Evolutionary conservation across 257 asterid genomes (phyloP).

Genomic region (Leonotis leonurus): DNA sequence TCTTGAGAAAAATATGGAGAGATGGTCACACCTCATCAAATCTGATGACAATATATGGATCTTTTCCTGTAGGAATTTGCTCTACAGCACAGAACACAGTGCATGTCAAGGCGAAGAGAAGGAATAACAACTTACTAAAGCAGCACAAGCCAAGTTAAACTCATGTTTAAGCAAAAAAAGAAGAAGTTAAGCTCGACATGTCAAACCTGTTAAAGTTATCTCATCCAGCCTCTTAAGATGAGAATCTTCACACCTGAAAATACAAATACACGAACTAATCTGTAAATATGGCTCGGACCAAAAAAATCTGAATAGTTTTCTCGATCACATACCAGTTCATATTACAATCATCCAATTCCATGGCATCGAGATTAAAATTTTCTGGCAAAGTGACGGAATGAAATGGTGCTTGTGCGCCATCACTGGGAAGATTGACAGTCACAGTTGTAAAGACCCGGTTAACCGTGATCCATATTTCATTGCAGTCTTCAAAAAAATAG

Average conservation of each 20-base stretch:
- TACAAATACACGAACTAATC: constrained; percentile 1
- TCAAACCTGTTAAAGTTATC: constrained; percentile 64
- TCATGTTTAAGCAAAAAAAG: too few species aligned
- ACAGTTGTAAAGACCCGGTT: constrained; percentile 35
- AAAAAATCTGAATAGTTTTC: background rate
- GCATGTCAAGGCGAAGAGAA: background rate
- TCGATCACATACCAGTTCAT: constrained; percentile 37
- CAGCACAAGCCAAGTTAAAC: too few species aligned
- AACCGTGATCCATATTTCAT: constrained; percentile 32
- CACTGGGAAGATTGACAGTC: constrained; percentile 58
- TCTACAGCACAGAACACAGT: constrained; percentile 39
- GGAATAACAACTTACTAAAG: background rate
- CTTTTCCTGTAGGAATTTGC: constrained; percentile 57
- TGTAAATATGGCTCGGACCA: background rate
- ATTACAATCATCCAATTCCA: constrained; percentile 41
- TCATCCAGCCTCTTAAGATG: constrained; percentile 55
- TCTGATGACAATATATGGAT: constrained; percentile 45
- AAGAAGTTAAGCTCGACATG: background rate
- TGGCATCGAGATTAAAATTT: constrained; percentile 58
- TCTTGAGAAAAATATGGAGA: background rate
- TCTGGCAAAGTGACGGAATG: constrained; percentile 64
- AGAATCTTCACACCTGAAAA: constrained; percentile 50
- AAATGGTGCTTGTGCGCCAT: constrained; percentile 56
- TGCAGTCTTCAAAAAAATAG: constrained; percentile 66
- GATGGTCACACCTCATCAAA: constrained; percentile 41